Base-by-base conservation (phyloP, 1,284 basidiomycete species). In the Rhodotorula sp. region DNA sequence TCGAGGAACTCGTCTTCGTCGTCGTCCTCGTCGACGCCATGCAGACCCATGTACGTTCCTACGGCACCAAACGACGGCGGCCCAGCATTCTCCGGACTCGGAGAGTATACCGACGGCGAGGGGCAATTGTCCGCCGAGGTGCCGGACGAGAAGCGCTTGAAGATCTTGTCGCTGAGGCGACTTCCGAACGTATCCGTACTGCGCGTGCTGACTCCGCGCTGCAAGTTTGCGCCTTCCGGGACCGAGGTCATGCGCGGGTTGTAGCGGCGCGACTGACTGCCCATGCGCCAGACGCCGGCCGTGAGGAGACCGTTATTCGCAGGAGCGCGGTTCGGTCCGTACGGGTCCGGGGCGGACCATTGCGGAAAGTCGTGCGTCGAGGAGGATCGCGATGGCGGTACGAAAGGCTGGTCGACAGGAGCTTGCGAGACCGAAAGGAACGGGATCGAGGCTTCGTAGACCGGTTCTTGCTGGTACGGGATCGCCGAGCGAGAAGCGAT, bases 51-150 rank as follows among this genome's bases (percentile, higher is more conserved):
- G 34, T 58, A 45, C 5, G 54, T 60, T 7, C 60, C 55, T 26
- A 38, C 54, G 48, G 45, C 38, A 15, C 50, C 63, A 45, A 55
- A 50, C 34, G 55, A 59, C 5, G 38, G 31, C 28, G 62, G 43
- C 12, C n/a, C 62, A 45, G 43, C 43, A 10, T 63, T 28, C 31
- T 61, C 62, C 62, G 58, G 60, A 12, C 57, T 23, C 6, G 55
- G 66, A 28, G 73, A 75, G 67, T 75, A 72, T 19, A 74, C 60
- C 4, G 67, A 69, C 3, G 73, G 66, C 12, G 66, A 61, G 1
- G 65, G 62, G 18, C 47, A 62, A 10, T 52, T 61, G 48, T 49
- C 63, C 3, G 45, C n/a, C 26, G 48, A 49, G 23, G 8, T 7
- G 26, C 55, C 52, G 8, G 38, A 14, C 38, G 38, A 43, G 18